Evolutionary conservation across 148 eudicot genomes (phyloP).

Genomic region (Rhododendron mucronatum): DNA sequence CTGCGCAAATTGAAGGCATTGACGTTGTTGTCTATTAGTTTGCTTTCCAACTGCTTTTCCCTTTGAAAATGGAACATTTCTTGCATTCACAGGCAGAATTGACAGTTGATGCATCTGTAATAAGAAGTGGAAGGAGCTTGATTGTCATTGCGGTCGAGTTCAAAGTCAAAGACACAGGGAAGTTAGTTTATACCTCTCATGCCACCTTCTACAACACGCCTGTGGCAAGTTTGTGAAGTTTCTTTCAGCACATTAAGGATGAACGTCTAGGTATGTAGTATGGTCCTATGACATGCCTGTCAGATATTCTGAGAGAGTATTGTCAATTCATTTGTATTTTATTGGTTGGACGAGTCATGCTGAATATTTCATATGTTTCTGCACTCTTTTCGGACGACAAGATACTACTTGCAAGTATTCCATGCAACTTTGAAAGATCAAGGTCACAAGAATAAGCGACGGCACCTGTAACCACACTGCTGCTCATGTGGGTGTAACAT

Average conservation of each 20-base stretch:
- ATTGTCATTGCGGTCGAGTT: slow-evolving; percentile 51
- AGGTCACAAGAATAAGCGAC: background rate
- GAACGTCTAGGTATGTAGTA: background rate
- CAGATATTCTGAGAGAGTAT: background rate
- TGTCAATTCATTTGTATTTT: background rate
- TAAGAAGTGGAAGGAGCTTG: slow-evolving; percentile 69
- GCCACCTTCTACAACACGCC: slow-evolving; percentile 56
- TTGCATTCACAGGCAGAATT: slow-evolving; percentile 42
- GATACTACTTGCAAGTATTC: background rate
- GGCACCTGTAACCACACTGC: background rate
- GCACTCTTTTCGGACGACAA: background rate
- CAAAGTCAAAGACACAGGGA: slow-evolving; percentile 37
- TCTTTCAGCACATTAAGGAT: background rate
- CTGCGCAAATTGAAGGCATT: background rate
- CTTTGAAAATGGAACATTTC: background rate
- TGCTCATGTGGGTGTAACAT: background rate
- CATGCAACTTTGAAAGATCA: background rate
- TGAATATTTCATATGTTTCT: background rate
- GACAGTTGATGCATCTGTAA: slow-evolving; percentile 50
- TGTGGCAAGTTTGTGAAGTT: slow-evolving; percentile 36
- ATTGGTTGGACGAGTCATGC: background rate
- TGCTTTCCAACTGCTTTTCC: background rate
- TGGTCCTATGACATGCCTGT: background rate
- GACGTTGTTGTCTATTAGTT: background rate
- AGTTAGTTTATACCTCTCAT: slow-evolving; percentile 46